These are phyloP conservation scores for Falciphora oryzae DNA, from an alignment of 2,329 filamentous ascomycete genomes.

Conservation along the genomic window DNA sequence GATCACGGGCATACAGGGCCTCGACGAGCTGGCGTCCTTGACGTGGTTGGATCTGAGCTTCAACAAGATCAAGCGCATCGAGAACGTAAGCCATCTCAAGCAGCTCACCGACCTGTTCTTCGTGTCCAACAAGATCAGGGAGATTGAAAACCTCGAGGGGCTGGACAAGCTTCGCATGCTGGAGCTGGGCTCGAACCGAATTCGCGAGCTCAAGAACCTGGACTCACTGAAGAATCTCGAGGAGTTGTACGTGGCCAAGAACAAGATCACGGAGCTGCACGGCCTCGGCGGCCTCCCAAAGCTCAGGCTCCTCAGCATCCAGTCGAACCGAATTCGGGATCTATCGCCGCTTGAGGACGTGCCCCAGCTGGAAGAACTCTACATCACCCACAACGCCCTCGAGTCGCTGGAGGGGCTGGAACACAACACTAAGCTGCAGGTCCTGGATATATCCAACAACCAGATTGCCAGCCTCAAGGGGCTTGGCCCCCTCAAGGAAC, in stretches of 20 bases:
- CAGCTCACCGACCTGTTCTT: constrained; percentile 82
- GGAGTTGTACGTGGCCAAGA: constrained; percentile 91
- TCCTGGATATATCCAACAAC: constrained; percentile 89
- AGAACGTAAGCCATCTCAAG: constrained; percentile 71
- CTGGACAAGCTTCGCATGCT: constrained; percentile 72
- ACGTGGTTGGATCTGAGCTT: constrained; percentile 86
- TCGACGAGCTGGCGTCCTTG: constrained; percentile 72
- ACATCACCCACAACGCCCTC: constrained; percentile 92
- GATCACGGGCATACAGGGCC: constrained; percentile 76
- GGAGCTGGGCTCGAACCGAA: constrained; percentile 87
- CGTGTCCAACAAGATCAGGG: constrained; percentile 88
- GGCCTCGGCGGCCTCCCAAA: constrained; percentile 70
- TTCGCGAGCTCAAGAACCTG: constrained; percentile 82
- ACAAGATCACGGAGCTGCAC: constrained; percentile 83
- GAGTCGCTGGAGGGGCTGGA: constrained; percentile 70
- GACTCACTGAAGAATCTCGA: constrained; percentile 72
- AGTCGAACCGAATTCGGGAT: constrained; percentile 84
- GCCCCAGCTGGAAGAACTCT: constrained; percentile 79
- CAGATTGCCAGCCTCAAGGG: constrained; percentile 69
- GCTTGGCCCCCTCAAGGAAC: constrained; percentile 57
- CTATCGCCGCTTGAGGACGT: constrained; percentile 71
- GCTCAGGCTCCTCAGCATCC: constrained; percentile 84
- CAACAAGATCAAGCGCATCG: constrained; percentile 99
- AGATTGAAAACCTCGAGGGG: constrained; percentile 77
- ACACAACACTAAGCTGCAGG: constrained; percentile 58